Evolutionary conservation across 805 yeast genomes (phyloP), one percentile per base, ranked within the genome.

Genomic region (Lachancea meyersii): DNA sequence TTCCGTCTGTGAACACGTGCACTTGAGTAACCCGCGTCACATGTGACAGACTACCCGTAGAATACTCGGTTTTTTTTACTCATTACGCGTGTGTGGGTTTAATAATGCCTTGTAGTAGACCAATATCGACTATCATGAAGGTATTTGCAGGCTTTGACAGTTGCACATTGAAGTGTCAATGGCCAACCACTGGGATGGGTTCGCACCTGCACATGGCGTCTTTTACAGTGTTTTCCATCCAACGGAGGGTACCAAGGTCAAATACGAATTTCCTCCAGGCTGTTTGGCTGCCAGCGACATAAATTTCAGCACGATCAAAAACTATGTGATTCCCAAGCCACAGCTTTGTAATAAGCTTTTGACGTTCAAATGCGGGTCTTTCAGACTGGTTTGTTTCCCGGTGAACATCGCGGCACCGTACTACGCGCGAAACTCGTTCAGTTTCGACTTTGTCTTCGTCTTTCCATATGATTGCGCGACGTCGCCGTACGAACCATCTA

Each of bases 141-240:
- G n/a, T n/a, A n/a, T n/a, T n/a, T n/a, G n/a, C n/a, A n/a, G n/a
- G n/a, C n/a, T n/a, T n/a, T n/a, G n/a, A n/a, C n/a, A n/a, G n/a
- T n/a, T n/a, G n/a, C n/a, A n/a, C 13, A n/a, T 36, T 26, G 23
- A 32, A 23, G 14, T 19, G 24, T 19, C 35, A 32, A 60, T 58
- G 63, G 45, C 48, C n/a, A 48, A 47, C 22, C 50, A 48, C n/a
- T 61, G 60, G 34, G 58, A 56, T 61, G 96, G 95, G 17, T 88
- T 89, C 57, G 83, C 82, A 5, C 95, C 95, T n/a, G 87, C 93
- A 14, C 72, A 77, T 44, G 93, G 96, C 1, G 70, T 88, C 35
- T 89, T 93, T 61, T 93, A 86, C 61, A 80, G 96, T 0, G 86
- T 86, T 0, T 93, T 93, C 64, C 97, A 93, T 55, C 97, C 97